Evolutionary conservation across 1,284 basidiomycete species (phyloP), one percentile per base, ranked within the genome.

Genomic region (Puccinia polysora): DNA sequence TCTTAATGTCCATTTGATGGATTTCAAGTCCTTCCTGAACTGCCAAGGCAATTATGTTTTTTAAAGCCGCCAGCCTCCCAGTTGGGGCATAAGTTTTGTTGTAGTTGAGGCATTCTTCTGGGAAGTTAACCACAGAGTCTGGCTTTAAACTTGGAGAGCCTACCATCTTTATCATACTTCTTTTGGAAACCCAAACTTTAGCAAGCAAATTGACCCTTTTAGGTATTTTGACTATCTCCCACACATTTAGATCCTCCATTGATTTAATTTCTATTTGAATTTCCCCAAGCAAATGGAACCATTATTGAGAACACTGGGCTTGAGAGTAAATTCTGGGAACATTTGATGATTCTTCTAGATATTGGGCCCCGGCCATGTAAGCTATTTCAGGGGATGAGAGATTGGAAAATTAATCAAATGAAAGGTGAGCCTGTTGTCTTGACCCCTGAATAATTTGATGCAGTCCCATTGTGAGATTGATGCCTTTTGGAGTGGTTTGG

Each of bases 1-100:
- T 67, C 23, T 40, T 43, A 15, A 45, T 18, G 14, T 67, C 64
- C 52, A 67, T 67, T 56, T 67, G 49, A n/a, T 67, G 64, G n/a
- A 67, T 67, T 2, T 67, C 64, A 5, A 36, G 23, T 28, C n/a
- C 36, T 34, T 56, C n/a, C 40, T 20, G 20, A 5, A 50, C 32
- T 1, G 28, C 49, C 4, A 36, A 2, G n/a, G 32, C 7, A 2
- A 67, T 15, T 25, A 56, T 18, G 4, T 36, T 6, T 0, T 25
- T 20, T 2, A 67, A 20, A 25, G 52, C n/a, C 2, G 49, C 8
- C 28, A 34, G 15, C 3, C 23, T 36, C 2, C 52, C 64, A 1
- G 64, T 67, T 20, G 64, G 64, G 4, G 52, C 28, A 23, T 34
- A 67, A 5, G 50, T 67, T 18, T 67, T 18, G 12, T 25, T 18